Base-by-base conservation (phyloP, 208 protist genomes). In the Acanthamoeba triangularis region DNA sequence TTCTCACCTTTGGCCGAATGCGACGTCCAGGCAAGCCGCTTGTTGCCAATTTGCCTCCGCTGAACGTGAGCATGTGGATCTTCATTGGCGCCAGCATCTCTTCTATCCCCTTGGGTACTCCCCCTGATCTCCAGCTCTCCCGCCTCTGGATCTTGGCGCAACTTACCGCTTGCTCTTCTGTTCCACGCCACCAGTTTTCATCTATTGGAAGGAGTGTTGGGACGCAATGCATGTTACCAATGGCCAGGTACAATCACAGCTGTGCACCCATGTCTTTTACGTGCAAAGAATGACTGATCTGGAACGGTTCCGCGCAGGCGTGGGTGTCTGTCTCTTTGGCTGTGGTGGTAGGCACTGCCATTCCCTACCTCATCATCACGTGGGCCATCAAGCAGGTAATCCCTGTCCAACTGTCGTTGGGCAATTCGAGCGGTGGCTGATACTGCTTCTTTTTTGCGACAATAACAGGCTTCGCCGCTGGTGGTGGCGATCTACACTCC, bases 341-440 rank as follows among this genome's bases (percentile, higher is more conserved):
- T 3, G 78, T 87, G 8, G 78, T 87, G 37, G 49, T 87, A 23
- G 78, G 78, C 35, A 87, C 78, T 6, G 41, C 49, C 78, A 52
- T 87, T 33, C 78, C 78, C 33, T 87, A 87, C 23, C 23, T 87
- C 8, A 37, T 87, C n/a, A 87, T 87, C 23, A 52, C 41, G 41
- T 61, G 78, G 49, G 78, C 78, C 47, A 52, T 87, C 78, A 87
- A 87, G n/a, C 49, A 78, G 69, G 69, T 78, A n/a, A n/a, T n/a
- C n/a, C n/a, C n/a, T n/a, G n/a, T n/a, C n/a, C n/a, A n/a, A n/a
- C n/a, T n/a, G n/a, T n/a, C n/a, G n/a, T n/a, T n/a, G n/a, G n/a
- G n/a, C n/a, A n/a, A 74, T 28, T 74, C 23, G 28, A 37, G 13
- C 11, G 20, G 65, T 28, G 13, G 65, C 13, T 74, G 7, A 28